These are phyloP conservation scores for Thalassiosira livingstoniorum DNA, from an alignment of 352 stramenopile species.

Conservation along the genomic window DNA sequence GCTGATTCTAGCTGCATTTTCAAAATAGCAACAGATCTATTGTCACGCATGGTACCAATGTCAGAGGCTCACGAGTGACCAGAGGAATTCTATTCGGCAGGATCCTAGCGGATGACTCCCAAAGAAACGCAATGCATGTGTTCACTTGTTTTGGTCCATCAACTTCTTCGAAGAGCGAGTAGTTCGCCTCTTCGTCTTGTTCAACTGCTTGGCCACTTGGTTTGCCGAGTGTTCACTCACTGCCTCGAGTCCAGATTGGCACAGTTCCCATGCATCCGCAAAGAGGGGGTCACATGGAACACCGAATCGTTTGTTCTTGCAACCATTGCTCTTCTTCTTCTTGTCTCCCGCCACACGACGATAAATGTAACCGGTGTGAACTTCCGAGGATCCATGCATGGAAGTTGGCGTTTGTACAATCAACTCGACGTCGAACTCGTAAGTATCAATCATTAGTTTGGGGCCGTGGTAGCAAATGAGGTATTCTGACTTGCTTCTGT, in stretches of 20 bases:
- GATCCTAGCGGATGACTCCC: no score
- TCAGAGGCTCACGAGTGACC: no score
- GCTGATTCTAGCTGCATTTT: no score
- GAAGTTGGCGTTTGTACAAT: conserved; percentile 90
- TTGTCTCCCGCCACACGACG: conserved; percentile 36
- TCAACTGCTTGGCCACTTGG: conserved; percentile 48
- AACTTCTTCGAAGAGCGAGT: conserved; percentile 50
- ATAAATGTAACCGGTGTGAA: conserved; percentile 98
- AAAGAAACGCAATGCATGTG: no score
- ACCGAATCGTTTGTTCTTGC: conserved; percentile 32
- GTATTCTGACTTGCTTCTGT: conserved; percentile 89
- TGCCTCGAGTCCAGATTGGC: conserved; percentile 47
- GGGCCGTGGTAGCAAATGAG: conserved; percentile 95
- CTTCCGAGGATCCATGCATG: conserved; percentile 96
- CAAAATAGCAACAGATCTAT: no score
- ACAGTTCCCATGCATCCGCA: conserved; percentile 57
- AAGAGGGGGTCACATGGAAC: conserved; percentile 74
- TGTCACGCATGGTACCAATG: no score
- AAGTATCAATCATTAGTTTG: conserved; percentile 91
- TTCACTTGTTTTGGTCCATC: no score
- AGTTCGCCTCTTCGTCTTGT: conserved; percentile 21
- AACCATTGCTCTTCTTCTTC: conserved; percentile 3
- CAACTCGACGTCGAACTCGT: conserved; percentile 92
- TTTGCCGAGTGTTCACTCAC: conserved; percentile 48
- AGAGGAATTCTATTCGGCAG: no score